Base-by-base conservation (phyloP, 2,329 filamentous ascomycete species). In the Ciborinia camelliae region DNA sequence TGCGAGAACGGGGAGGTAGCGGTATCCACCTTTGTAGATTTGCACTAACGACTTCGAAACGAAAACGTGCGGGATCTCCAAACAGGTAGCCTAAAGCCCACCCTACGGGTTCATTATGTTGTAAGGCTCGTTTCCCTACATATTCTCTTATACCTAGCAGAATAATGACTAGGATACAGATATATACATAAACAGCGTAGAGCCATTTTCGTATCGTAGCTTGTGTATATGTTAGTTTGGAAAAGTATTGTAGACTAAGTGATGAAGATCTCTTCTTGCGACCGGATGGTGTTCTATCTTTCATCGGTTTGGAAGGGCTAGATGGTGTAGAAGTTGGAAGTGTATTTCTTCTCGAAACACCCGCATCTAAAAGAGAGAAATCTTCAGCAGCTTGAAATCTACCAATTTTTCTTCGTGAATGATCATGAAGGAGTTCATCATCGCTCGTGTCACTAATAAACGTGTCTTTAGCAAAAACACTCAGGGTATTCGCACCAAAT, bases 21-120 rank as follows among this genome's bases (percentile, higher is more conserved):
- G 83, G 85, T 54, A 95, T 87, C 92, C 92, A 97, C 68, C 80
- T 77, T 69, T 90, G 86, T 7, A 95, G 80, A 67, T 89, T 86
- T 66, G 85, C 82, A 66, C 82, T 84, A 20, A 91, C 81, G 10
- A 94, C 84, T 75, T 89, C 82, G 74, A 89, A 87, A 30, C 92
- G 84, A 70, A 97, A 86, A 73, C 81, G 82, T 0, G 85, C 82
- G 14, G 93, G 74, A 71, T 96, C 90, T 15, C 94, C 93, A 67
- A 98, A 85, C 3, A 97, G 79, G 76, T 99, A 99, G 2, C 91
- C 89, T 14, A 97, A 77, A 0, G 92, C 93, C 95, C 95, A 99
- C 2, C 94, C 91, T 52, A 99, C 85, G 0, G 95, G 92, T 71
- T 99, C 95, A 60, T 86, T 79, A 20, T 86, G 86, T 41, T 82